Conservation (phyloP, 345 rosid genomes). For the Isatis tinctoria region DNA sequence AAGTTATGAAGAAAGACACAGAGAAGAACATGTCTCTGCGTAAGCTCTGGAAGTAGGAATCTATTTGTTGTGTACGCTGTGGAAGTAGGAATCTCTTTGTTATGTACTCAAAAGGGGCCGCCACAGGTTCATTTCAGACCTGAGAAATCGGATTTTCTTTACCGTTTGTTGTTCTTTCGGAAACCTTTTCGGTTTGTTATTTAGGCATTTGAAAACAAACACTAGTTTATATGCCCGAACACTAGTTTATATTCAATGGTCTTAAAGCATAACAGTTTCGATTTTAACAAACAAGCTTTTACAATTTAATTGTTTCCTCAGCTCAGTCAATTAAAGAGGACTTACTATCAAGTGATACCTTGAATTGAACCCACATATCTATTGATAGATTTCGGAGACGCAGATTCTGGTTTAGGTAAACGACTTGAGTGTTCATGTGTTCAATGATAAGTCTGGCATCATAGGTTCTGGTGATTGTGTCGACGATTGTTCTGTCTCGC, state of each 20-base stretch:
- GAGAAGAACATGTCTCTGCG: constrained; percentile 99
- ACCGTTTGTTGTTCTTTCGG: not conserved
- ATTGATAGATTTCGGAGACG: too few relatives aligned
- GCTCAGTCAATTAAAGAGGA: not conserved
- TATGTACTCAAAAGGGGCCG: not conserved
- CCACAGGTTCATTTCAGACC: not conserved
- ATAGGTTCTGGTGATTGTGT: too few relatives aligned
- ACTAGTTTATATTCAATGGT: not conserved
- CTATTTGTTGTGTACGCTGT: constrained; percentile 41
- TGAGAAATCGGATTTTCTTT: not conserved
- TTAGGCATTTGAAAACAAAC: not conserved
- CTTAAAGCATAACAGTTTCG: not conserved
- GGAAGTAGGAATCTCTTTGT: constrained; percentile 52
- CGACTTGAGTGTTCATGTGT: too few relatives aligned
- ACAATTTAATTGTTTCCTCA: not conserved
- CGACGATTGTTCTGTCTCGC: too few relatives aligned
- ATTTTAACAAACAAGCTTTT: not conserved
- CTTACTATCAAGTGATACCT: not conserved
- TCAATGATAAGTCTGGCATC: too few relatives aligned
- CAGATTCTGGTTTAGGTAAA: too few relatives aligned
- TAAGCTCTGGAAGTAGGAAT: constrained; percentile 85
- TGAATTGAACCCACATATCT: too few relatives aligned
- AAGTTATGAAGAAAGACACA: constrained; percentile 99
- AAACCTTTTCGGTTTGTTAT: not conserved
- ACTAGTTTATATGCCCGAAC: not conserved